Evolutionary conservation across 805 yeast species (phyloP).

Genomic region (Sugiyamaella americana): DNA sequence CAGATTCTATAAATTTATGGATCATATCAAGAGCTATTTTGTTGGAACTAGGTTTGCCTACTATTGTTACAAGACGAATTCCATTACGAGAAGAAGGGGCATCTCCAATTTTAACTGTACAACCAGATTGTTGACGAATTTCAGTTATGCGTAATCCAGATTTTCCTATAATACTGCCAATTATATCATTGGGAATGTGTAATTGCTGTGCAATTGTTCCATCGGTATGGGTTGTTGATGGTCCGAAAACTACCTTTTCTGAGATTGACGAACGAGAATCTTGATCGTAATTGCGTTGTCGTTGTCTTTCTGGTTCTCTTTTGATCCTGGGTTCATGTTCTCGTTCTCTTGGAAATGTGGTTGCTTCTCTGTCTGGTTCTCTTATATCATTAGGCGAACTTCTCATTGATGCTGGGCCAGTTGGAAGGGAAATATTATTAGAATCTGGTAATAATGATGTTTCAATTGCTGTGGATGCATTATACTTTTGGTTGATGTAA

Average conservation of each 20-base stretch:
- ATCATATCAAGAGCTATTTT: slow-evolving; percentile 28
- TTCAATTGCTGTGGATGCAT: no score
- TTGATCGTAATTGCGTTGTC: slow-evolving; percentile 1
- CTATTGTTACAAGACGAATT: slow-evolving; percentile 25
- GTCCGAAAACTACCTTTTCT: no score
- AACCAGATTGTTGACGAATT: slow-evolving; percentile 67
- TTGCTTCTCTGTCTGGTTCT: no score
- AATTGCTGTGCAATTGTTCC: slow-evolving; percentile 54
- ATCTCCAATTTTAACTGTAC: slow-evolving; percentile 65
- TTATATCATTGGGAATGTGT: slow-evolving; percentile 67
- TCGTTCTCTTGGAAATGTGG: no score
- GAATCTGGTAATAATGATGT: no score
- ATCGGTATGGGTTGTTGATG: no score
- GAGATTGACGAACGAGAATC: no score
- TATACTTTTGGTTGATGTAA: slow-evolving; percentile 12
- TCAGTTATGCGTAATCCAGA: slow-evolving; percentile 79
- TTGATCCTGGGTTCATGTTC: no score
- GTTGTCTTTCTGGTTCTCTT: background rate
- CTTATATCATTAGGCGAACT: background rate
- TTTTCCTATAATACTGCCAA: slow-evolving; percentile 81
- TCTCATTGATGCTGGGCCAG: background rate
- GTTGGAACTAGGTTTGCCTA: slow-evolving; percentile 24
- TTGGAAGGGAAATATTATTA: background rate
- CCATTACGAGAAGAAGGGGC: slow-evolving; percentile 14
- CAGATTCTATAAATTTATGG: no score